Evolutionary conservation across 352 stramenopile genomes (phyloP).

Genomic region (Pythium volutum): DNA sequence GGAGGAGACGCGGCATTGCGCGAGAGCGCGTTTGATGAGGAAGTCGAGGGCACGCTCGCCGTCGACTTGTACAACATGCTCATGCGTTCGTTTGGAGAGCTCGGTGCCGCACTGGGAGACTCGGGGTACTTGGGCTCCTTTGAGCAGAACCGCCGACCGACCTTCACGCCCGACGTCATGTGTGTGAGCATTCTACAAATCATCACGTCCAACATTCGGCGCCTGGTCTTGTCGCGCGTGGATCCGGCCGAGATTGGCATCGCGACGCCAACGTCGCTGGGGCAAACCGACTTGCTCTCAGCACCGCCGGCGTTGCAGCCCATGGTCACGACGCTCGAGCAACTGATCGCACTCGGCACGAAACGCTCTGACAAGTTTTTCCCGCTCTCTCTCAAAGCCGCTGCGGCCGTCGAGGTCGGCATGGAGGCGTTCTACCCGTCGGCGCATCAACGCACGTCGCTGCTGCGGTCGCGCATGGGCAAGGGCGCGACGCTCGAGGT

Average conservation of each 20-base stretch:
- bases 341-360: conserved; percentile 75
- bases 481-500: conserved; percentile 80
- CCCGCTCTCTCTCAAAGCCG: conserved; percentile 76
- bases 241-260: conserved; percentile 77
- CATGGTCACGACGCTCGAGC: conserved; percentile 61
- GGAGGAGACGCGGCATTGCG: neutral
- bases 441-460: conserved; percentile 73
- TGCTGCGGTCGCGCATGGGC: conserved; percentile 81
- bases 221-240: conserved; percentile 73
- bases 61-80: conserved; percentile 31
- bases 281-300: conserved; percentile 47
- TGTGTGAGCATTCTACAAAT: conserved; percentile 57
- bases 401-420: conserved; percentile 77
- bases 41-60: conserved; percentile 7
- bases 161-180: conserved; percentile 59
- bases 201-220: conserved; percentile 76
- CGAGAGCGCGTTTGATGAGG: conserved; percentile 10
- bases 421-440: conserved; percentile 87
- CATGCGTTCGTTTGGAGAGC: conserved; percentile 23
- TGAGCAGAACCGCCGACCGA: conserved; percentile 16
- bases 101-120: conserved; percentile 12
- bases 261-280: conserved; percentile 30
- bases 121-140: conserved; percentile 19
- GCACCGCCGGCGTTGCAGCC: conserved; percentile 62
- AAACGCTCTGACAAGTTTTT: conserved; percentile 83